Conservation (phyloP, 2,329 filamentous ascomycete genomes). For the Emergomyces pasteurianus region DNA sequence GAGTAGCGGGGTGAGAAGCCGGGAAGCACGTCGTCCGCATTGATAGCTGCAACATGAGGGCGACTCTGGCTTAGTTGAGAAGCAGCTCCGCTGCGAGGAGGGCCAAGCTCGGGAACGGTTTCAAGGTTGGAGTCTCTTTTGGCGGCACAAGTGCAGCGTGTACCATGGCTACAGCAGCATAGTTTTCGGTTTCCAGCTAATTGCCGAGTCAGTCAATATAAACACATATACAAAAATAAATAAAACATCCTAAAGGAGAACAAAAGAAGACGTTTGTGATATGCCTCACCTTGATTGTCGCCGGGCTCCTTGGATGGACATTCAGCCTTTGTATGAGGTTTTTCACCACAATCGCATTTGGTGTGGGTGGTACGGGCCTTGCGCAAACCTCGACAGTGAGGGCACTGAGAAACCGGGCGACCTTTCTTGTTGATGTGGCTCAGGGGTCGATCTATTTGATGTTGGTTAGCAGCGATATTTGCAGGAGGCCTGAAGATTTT, state of each 20-base stretch:
- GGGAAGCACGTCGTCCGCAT: slow-evolving; percentile 48
- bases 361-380: slow-evolving; percentile 91
- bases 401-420: slow-evolving; percentile 92
- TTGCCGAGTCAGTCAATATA: slow-evolving; percentile 6
- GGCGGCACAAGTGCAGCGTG: slow-evolving; percentile 13
- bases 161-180: slow-evolving; percentile 12
- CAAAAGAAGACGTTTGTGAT: background rate
- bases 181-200: slow-evolving; percentile 8
- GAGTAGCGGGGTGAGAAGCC: slow-evolving; percentile 53
- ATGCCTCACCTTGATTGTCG: slow-evolving; percentile 23
- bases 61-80: slow-evolving; percentile 38
- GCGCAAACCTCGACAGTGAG: slow-evolving; percentile 89
- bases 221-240: slow-evolving; percentile 6
- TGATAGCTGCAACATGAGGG: slow-evolving; percentile 44
- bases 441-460: slow-evolving; percentile 64
- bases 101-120: slow-evolving; percentile 37
- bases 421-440: slow-evolving; percentile 97
- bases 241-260: too few relatives aligned
- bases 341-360: slow-evolving; percentile 95
- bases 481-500: slow-evolving; percentile 8
- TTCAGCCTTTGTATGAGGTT: slow-evolving; percentile 38
- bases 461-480: slow-evolving; percentile 4
- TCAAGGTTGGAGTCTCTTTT: slow-evolving; percentile 37
- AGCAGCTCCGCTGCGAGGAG: slow-evolving; percentile 25
- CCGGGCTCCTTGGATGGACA: slow-evolving; percentile 20